A percentile compares a stretch with the other conserved stretches of the same genome.
These are phyloP conservation scores for Jamesozyma gamospora DNA, from an alignment of 805 yeast genomes.

Conservation along the genomic window DNA sequence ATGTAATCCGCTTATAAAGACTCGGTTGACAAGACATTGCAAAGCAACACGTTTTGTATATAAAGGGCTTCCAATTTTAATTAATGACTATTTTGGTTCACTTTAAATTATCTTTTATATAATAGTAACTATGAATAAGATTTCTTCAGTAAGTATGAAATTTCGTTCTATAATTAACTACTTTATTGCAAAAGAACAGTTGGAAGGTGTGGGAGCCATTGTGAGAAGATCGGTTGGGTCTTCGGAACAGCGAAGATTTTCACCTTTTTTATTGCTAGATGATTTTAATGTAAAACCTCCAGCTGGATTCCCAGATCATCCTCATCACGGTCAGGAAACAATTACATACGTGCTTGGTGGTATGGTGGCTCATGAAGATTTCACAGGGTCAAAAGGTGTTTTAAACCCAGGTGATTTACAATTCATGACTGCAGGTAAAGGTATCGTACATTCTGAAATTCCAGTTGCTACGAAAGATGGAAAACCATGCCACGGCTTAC, in stretches of 20 bases:
- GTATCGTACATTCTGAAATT: conserved; percentile 80
- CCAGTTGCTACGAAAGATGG: conserved; percentile 47
- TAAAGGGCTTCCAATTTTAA: background rate
- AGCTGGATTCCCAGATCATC: conserved; percentile 79
- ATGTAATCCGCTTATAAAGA: background rate
- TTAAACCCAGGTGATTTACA: conserved; percentile 77
- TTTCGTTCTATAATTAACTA: conserved; percentile 42
- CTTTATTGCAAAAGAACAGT: conserved; percentile 54
- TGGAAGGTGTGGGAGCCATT: conserved; percentile 82
- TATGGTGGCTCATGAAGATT: conserved; percentile 71
- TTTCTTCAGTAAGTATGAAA: background rate
- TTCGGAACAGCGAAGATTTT: conserved; percentile 54
- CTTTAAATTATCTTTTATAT: background rate
- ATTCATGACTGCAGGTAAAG: conserved; percentile 90
- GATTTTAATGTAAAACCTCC: conserved; percentile 58
- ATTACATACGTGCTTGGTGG: conserved; percentile 59
- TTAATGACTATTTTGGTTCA: background rate
- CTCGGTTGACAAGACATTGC: background rate
- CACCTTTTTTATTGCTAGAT: conserved; percentile 76
- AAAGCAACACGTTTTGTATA: background rate
- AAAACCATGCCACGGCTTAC: conserved; percentile 57
- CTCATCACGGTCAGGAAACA: conserved; percentile 76
- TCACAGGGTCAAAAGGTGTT: conserved; percentile 75
- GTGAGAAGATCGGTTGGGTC: conserved; percentile 78
- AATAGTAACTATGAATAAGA: background rate